A percentile compares a stretch with the other conserved stretches of the same genome.
Conservation (phyloP, 768 basidiomycete genomes). For the Phylloporus scabripes region DNA sequence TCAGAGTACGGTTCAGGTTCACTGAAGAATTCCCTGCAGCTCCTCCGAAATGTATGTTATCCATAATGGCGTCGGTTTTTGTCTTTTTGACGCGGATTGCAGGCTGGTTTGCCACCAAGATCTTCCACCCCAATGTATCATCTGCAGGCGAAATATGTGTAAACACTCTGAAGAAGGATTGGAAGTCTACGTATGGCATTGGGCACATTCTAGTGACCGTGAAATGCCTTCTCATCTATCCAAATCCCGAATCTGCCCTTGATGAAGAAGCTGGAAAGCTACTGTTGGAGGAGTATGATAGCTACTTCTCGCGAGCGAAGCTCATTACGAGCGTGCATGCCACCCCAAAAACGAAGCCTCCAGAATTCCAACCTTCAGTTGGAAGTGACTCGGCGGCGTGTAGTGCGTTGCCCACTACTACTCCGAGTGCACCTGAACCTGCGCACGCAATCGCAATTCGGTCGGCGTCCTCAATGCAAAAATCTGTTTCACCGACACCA, state of each 20-base stretch:
- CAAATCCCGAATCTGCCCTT: constrained; percentile 92
- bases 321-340: constrained; percentile 92
- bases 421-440: constrained; percentile 21
- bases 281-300: constrained; percentile 82
- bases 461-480: constrained; percentile 36
- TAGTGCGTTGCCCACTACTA: constrained; percentile 10
- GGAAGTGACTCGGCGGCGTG: constrained; percentile 20
- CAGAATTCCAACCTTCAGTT: constrained; percentile 58
- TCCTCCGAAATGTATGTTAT: constrained; percentile 81
- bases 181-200: constrained; percentile 90
- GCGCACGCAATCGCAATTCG: constrained; percentile 36
- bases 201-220: constrained; percentile 88
- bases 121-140: constrained; percentile 97
- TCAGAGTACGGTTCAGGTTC: constrained; percentile 77
- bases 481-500: constrained; percentile 38
- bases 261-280: constrained; percentile 96
- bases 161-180: constrained; percentile 95
- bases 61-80: not conserved
- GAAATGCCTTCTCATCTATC: constrained; percentile 93
- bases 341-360: constrained; percentile 67
- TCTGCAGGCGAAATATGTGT: constrained; percentile 90
- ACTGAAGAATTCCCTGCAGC: constrained; percentile 90
- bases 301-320: constrained; percentile 79
- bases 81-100: constrained; percentile 6
- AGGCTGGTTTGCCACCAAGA: constrained; percentile 93